Evolutionary conservation across 768 basidiomycete genomes (phyloP).

Genomic region (Clitopilus passeckerianus): DNA sequence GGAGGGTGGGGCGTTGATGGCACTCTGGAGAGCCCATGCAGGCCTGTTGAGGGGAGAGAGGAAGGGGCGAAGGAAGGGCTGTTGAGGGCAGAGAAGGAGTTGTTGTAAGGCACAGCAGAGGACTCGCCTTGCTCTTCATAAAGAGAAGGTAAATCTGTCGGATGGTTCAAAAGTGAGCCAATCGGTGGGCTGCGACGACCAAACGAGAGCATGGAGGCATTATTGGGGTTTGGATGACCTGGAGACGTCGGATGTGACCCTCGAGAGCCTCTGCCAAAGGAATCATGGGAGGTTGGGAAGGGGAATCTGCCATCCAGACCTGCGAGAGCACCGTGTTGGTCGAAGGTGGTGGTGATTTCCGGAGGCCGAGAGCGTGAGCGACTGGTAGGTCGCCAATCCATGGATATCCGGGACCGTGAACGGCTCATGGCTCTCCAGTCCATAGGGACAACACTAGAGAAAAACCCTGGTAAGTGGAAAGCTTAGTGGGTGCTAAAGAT

Average conservation of each 20-base stretch:
- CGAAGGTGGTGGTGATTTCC: conserved; percentile 39
- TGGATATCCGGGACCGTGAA: conserved; percentile 83
- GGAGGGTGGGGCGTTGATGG: conserved; percentile 33
- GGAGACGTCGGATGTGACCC: conserved; percentile 17
- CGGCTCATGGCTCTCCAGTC: conserved; percentile 92
- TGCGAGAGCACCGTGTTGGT: conserved; percentile 32
- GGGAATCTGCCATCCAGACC: conserved; percentile 36
- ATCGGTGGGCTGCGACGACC: conserved; percentile 45
- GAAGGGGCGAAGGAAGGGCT: conserved; percentile 58
- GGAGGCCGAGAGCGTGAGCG: conserved; percentile 77
- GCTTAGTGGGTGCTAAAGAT: conserved; percentile 6
- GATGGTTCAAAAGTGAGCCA: conserved; percentile 23
- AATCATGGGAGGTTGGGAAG: conserved; percentile 30
- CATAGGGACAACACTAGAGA: conserved; percentile 61
- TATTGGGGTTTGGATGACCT: conserved; percentile 33
- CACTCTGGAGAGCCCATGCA: conserved; percentile 50
- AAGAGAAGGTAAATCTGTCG: conserved; percentile 39
- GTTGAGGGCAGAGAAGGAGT: conserved; percentile 31
- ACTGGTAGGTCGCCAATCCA: conserved; percentile 85
- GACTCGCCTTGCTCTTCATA: conserved; percentile 38
- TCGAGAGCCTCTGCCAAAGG: conserved; percentile 12
- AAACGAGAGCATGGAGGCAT: conserved; percentile 34
- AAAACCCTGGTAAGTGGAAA: not conserved
- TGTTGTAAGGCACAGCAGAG: conserved; percentile 19
- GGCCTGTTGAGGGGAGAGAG: conserved; percentile 68